phyloP scores from a whole-genome alignment of 2,329 filamentous ascomycete genomes.

The Colletotrichum tabaci region DNA sequence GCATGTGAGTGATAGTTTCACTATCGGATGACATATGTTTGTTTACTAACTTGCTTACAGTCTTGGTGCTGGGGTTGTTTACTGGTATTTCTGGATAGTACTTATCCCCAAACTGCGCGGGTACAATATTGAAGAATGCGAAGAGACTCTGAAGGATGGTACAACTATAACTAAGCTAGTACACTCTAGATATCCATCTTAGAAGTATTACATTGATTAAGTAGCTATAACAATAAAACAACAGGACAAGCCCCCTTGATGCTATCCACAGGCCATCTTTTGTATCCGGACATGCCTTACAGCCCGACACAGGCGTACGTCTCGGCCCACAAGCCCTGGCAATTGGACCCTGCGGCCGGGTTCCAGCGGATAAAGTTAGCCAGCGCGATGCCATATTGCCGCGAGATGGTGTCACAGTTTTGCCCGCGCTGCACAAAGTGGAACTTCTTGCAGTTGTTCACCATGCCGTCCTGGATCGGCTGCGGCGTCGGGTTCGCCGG shows the following conservation, averaged over 20 bases:
- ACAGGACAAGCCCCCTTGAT: no score
- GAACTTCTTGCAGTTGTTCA: constrained; percentile 49
- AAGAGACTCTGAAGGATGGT: constrained; percentile 74
- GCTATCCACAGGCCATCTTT: neutral
- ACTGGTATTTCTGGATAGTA: constrained; percentile 79
- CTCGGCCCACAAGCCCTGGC: constrained; percentile 33
- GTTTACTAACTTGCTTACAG: constrained; percentile 53
- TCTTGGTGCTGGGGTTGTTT: constrained; percentile 70
- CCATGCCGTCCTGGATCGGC: constrained; percentile 49
- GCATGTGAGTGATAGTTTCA: constrained; percentile 61
- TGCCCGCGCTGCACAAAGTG: constrained; percentile 45
- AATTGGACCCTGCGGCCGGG: constrained; percentile 37
- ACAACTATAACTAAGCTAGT: constrained; percentile 75
- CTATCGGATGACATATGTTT: neutral
- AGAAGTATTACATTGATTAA: no score
- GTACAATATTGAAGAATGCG: constrained; percentile 75
- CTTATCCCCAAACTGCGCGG: constrained; percentile 71
- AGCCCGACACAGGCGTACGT: constrained; percentile 56
- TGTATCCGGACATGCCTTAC: constrained; percentile 48
- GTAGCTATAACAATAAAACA: no score
- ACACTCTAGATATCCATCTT: constrained; percentile 38
- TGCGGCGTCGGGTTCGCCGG: constrained; percentile 45
- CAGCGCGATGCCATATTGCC: constrained; percentile 44
- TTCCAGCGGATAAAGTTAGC: constrained; percentile 47
- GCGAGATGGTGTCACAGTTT: constrained; percentile 46